Evolutionary conservation across 768 basidiomycete species (phyloP), one percentile per base, ranked within the genome.

Genomic region (Auriscalpium orientale): DNA sequence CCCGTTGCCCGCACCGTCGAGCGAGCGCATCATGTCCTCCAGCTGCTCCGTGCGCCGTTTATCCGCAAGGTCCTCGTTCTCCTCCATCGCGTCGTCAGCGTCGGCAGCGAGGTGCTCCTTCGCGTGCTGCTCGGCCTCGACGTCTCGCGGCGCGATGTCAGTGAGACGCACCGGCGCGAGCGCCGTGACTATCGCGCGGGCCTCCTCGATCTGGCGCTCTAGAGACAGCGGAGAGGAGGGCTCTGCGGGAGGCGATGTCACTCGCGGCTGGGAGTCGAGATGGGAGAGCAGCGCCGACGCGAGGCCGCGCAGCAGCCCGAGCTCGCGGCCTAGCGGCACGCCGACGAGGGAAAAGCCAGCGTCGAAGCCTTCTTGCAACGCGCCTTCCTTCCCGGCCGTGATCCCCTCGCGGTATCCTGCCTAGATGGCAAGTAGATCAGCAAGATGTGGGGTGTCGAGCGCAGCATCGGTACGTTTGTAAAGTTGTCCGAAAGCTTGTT

Each of bases 321-420:
- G 68, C 58, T 89, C 79, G 22, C 85, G 81, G 0, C 94, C 92
- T 15, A 88, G 69, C 0, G 89, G 87, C 2, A 78, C 83, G 1
- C 93, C 91, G 10, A 82, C 73, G 13, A 71, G 68, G 1, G 84
- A 83, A 64, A 91, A 98, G 1, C 91, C 93, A 3, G 77, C 73
- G 69, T 99, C 91, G 65, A 99, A 98, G 0, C 95, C 95, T 59
- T 84, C 75, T 65, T 99, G 95, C 2, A 98, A 76, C 2, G 84
- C 85, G 0, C 80, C 76, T 67, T 95, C 88, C 68, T 98, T 98
- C 3, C 95, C 95, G 4, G 87, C 84, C 0, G 85, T 89, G 63
- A 98, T 95, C 7, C 95, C 95, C 71, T 98, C 95, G n/a, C 95
- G 83, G 66, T 98, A 98, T 2, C 95, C 95, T 16, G 83, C 83